phyloP scores from a whole-genome alignment of 139 green algal genomes.

The Dunaliella sp. region DNA sequence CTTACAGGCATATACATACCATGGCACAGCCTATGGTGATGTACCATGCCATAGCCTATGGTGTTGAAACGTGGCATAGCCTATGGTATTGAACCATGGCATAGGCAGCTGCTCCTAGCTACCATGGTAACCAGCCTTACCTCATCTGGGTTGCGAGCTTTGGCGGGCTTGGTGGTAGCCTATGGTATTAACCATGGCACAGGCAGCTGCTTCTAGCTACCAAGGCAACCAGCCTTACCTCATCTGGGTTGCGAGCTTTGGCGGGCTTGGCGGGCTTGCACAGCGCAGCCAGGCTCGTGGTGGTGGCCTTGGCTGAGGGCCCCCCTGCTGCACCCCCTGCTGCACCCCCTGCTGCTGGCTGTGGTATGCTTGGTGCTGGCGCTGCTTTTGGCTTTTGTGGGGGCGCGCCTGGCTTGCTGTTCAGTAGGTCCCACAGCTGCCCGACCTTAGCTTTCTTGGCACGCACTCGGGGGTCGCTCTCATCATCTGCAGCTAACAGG shows the following conservation, averaged over 20 bases:
- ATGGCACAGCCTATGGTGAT: too few species aligned
- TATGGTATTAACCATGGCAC: too few species aligned
- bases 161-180: slow-evolving; percentile 23
- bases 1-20: too few species aligned
- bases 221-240: slow-evolving; percentile 26
- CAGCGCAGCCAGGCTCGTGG: slow-evolving; percentile 31
- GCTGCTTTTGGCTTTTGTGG: neutral
- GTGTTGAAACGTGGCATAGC: too few species aligned
- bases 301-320: slow-evolving; percentile 10
- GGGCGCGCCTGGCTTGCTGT: neutral
- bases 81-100: too few species aligned
- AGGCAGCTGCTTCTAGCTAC: too few species aligned
- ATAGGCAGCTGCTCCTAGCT: too few species aligned
- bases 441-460: slow-evolving; percentile 31
- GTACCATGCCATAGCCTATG: too few species aligned
- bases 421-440: slow-evolving; percentile 6
- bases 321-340: neutral
- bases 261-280: slow-evolving; percentile 28
- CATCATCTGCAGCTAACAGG: neutral
- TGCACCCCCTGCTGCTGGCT: neutral
- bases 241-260: slow-evolving; percentile 27
- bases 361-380: neutral
- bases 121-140: too few species aligned
- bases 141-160: slow-evolving; percentile 28
- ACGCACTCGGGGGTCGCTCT: slow-evolving; percentile 1